phyloP scores from a whole-genome alignment of 2,329 filamentous ascomycete genomes.

The Phialophora chinensis region DNA sequence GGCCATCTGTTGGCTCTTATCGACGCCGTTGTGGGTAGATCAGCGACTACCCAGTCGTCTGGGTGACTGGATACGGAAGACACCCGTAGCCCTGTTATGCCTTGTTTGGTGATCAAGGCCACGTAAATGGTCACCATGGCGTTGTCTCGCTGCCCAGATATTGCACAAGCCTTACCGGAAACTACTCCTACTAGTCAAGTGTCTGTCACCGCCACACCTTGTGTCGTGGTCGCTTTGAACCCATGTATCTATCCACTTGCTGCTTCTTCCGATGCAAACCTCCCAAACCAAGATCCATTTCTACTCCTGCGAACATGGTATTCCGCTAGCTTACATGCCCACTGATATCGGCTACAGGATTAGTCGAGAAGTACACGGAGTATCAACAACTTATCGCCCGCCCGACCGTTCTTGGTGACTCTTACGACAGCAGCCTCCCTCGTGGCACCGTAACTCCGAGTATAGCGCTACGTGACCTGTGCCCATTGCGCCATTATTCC shows the following conservation, averaged over 20 bases:
- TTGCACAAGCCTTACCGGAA: conserved; percentile 11
- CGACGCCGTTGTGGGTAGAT: conserved; percentile 7
- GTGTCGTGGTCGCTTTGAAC: conserved; percentile 5
- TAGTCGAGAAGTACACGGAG: not conserved
- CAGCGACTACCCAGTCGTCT: conserved; percentile 1
- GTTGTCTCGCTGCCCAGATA: conserved; percentile 18
- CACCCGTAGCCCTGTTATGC: not conserved
- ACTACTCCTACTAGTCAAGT: conserved; percentile 8
- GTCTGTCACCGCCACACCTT: conserved; percentile 15
- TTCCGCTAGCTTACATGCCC: conserved; percentile 11
- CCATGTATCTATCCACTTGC: conserved; percentile 15
- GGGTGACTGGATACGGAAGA: not conserved
- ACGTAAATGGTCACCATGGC: conserved; percentile 8
- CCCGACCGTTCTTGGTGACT: not conserved
- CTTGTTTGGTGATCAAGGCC: conserved; percentile 7
- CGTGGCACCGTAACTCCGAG: not conserved
- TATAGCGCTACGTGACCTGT: not conserved
- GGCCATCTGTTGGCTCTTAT: not conserved
- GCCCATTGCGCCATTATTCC: not conserved
- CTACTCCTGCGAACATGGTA: conserved; percentile 11
- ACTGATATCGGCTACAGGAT: conserved; percentile 5
- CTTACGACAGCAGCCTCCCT: not conserved
- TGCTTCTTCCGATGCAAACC: conserved; percentile 10
- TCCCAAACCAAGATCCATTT: conserved; percentile 12
- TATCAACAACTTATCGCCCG: not conserved